Evolutionary conservation across 371 early-diverging fungal species (phyloP).

Genomic region (Conidiobolus incongruus): DNA sequence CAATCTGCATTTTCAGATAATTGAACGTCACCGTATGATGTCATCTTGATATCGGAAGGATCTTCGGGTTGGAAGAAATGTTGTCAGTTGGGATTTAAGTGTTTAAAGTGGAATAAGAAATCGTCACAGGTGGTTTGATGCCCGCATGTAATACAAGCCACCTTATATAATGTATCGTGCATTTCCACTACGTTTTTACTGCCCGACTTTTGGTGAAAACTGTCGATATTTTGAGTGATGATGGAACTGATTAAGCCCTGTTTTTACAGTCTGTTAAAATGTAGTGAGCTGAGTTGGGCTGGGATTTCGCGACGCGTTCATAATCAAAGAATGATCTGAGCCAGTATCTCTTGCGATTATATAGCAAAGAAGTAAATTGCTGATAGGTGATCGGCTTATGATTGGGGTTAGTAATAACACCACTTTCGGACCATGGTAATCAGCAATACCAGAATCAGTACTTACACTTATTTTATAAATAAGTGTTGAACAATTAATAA

Average conservation of each 20-base stretch:
- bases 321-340: slow-evolving; percentile 70
- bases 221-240: slow-evolving; percentile 86
- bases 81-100: slow-evolving; percentile 49
- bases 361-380: slow-evolving; percentile 29
- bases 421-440: slow-evolving; percentile 66
- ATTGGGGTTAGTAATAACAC: slow-evolving; percentile 46
- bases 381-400: slow-evolving; percentile 63
- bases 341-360: slow-evolving; percentile 69
- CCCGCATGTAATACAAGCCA: slow-evolving; percentile 48
- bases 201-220: slow-evolving; percentile 40
- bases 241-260: slow-evolving; percentile 18
- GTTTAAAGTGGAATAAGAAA: slow-evolving; percentile 37
- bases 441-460: slow-evolving; percentile 67
- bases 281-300: slow-evolving; percentile 49
- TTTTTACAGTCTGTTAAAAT: slow-evolving; percentile 25
- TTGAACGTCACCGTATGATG: slow-evolving; percentile 81
- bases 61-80: slow-evolving; percentile 9
- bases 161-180: slow-evolving; percentile 56
- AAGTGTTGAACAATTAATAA: not conserved
- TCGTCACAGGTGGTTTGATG: slow-evolving; percentile 18
- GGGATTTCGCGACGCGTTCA: slow-evolving; percentile 30
- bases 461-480: slow-evolving; percentile 30
- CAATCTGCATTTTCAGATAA: slow-evolving; percentile 23
- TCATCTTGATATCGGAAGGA: slow-evolving; percentile 14
- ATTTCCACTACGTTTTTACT: slow-evolving; percentile 37